These are phyloP conservation scores for Rhododendron griersonianum DNA, from an alignment of 148 eudicot species.

Conservation along the genomic window DNA sequence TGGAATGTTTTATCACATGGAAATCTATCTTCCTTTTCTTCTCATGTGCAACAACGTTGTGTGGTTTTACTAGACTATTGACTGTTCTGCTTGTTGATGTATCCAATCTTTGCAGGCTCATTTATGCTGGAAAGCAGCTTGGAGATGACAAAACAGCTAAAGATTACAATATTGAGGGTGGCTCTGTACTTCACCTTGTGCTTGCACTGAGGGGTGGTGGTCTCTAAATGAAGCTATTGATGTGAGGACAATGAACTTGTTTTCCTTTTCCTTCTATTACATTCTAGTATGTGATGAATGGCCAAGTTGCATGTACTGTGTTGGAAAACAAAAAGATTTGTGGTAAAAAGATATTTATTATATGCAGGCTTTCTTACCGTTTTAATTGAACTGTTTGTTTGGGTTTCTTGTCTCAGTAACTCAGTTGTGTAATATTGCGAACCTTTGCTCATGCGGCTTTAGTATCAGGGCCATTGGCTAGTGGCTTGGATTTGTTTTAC, in stretches of 20 bases:
- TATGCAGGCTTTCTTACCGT: background rate
- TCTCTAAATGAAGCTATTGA: slow-evolving; percentile 4
- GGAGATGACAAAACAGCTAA: slow-evolving; percentile 71
- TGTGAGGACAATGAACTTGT: background rate
- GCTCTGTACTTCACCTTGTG: slow-evolving; percentile 68
- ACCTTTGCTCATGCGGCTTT: background rate
- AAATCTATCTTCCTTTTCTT: background rate
- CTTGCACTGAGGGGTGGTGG: slow-evolving; percentile 64
- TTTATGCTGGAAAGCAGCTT: slow-evolving; percentile 72
- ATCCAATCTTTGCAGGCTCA: slow-evolving; percentile 36
- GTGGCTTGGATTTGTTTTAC: background rate
- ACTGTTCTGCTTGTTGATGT: background rate
- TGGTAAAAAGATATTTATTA: background rate
- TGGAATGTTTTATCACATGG: background rate
- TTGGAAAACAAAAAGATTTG: slow-evolving; percentile 3
- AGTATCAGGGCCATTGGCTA: background rate
- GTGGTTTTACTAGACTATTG: background rate
- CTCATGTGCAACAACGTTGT: background rate
- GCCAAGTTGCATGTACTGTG: background rate
- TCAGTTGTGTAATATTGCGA: background rate
- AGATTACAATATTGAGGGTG: slow-evolving; percentile 71
- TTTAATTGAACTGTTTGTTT: background rate
- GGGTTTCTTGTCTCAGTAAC: background rate
- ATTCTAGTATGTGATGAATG: background rate
- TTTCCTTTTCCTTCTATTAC: background rate